These are phyloP conservation scores for Sporothrix brasiliensis DNA, from an alignment of 2,329 filamentous ascomycete species.

Conservation along the genomic window DNA sequence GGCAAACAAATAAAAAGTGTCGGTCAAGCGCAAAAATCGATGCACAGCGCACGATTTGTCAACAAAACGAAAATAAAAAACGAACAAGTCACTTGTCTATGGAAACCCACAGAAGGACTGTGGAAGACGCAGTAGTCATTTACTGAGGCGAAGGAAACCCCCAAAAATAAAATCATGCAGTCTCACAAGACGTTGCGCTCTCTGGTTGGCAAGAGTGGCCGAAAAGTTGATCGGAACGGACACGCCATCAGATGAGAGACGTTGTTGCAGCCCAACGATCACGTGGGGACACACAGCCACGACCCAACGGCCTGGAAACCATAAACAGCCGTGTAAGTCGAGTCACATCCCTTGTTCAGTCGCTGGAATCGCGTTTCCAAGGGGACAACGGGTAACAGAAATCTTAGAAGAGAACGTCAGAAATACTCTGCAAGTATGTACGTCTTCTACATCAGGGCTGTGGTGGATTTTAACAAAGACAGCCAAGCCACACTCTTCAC, in stretches of 20 bases:
- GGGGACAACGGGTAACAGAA: neutral
- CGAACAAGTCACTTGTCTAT: neutral
- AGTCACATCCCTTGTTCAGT: neutral
- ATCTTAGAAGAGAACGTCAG: too few species aligned
- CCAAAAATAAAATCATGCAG: neutral
- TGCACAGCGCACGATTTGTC: conserved; percentile 21
- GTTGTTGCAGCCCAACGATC: conserved; percentile 25
- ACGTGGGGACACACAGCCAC: conserved; percentile 27
- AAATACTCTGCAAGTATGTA: neutral
- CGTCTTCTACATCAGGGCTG: neutral
- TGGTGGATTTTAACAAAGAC: neutral
- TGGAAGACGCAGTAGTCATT: neutral
- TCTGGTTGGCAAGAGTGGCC: conserved; percentile 24
- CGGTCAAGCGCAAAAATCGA: conserved; percentile 2
- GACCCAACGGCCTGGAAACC: conserved; percentile 21
- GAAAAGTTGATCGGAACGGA: neutral
- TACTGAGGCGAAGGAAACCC: neutral
- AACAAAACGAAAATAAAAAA: neutral
- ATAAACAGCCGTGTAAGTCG: conserved; percentile 9
- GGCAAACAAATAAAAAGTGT: neutral
- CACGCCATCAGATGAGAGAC: neutral
- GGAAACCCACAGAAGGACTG: conserved; percentile 3
- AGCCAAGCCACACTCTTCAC: neutral
- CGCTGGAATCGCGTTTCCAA: neutral
- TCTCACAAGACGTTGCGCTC: neutral